Evolutionary conservation across 2,329 filamentous ascomycete genomes (phyloP).

Genomic region (Claviceps sp.): DNA sequence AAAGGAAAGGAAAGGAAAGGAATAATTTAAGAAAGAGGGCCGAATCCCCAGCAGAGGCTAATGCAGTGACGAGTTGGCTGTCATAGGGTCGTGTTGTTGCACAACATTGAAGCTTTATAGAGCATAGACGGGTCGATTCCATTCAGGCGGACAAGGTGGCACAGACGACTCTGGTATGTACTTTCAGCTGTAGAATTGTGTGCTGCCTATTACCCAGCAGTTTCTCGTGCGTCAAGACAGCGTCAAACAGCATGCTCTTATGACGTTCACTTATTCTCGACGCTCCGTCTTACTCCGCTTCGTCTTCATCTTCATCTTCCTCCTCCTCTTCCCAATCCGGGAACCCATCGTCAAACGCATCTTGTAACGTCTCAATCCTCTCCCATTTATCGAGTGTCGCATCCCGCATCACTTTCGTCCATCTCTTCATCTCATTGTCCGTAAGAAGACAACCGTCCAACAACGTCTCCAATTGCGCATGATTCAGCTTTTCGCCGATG

Average conservation of each 20-base stretch:
- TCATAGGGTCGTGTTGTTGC: too few relatives aligned
- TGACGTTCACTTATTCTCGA: conserved; percentile 14
- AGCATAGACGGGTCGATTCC: too few relatives aligned
- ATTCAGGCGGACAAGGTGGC: too few relatives aligned
- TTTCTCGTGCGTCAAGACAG: not conserved
- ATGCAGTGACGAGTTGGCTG: too few relatives aligned
- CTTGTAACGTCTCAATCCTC: conserved; percentile 31
- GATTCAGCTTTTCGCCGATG: conserved; percentile 53
- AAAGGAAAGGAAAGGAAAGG: not conserved
- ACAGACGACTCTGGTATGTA: too few relatives aligned
- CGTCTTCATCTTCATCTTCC: conserved; percentile 25
- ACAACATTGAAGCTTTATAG: too few relatives aligned
- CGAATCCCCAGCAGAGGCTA: too few relatives aligned
- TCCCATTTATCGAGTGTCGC: conserved; percentile 20
- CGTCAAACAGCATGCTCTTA: conserved; percentile 6
- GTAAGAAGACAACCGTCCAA: conserved; percentile 49
- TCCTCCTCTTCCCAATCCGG: conserved; percentile 39
- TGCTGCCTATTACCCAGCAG: too few relatives aligned
- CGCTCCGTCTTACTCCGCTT: conserved; percentile 14
- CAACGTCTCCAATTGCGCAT: conserved; percentile 32
- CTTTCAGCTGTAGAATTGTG: too few relatives aligned
- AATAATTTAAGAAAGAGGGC: not conserved
- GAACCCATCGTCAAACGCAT: conserved; percentile 45
- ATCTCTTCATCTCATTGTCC: conserved; percentile 42
- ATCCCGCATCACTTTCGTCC: conserved; percentile 38